These are phyloP conservation scores for Candida glucosophila DNA, from an alignment of 1,139 yeast species.

Conservation along the genomic window DNA sequence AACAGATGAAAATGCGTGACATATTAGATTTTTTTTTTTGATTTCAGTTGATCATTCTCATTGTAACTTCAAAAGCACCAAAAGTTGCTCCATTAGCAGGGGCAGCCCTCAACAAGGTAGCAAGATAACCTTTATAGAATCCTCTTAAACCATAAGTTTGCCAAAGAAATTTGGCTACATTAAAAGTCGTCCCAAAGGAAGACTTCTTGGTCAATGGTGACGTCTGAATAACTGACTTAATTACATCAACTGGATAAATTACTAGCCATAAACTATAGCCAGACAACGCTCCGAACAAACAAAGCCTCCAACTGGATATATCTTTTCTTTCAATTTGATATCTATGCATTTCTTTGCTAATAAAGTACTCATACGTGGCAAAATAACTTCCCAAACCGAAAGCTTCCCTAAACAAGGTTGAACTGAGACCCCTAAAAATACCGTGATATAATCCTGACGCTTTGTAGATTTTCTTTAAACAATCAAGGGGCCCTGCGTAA, in stretches of 20 bases:
- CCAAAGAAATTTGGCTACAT: constrained; percentile 48
- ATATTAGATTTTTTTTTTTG: too few relatives aligned
- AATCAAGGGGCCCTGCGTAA: constrained; percentile 75
- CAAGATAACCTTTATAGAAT: constrained; percentile 79
- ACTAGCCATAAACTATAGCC: constrained; percentile 83
- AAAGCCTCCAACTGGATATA: constrained; percentile 75
- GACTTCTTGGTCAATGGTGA: constrained; percentile 50
- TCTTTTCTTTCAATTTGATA: constrained; percentile 44
- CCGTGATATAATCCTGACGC: constrained; percentile 44
- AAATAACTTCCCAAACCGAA: constrained; percentile 87
- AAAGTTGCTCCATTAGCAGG: constrained; percentile 97
- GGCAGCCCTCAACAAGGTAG: constrained; percentile 89
- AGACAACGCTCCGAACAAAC: constrained; percentile 75
- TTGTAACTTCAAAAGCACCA: constrained; percentile 81
- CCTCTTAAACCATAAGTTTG: constrained; percentile 58
- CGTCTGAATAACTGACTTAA: constrained; percentile 81
- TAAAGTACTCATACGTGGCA: constrained; percentile 78
- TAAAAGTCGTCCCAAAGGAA: constrained; percentile 33
- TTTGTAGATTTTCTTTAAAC: constrained; percentile 50
- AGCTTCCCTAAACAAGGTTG: constrained; percentile 76
- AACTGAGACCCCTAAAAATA: constrained; percentile 67
- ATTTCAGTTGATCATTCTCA: constrained; percentile 43
- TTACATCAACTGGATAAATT: constrained; percentile 76
- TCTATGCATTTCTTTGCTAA: constrained; percentile 48
- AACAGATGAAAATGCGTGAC: too few relatives aligned